Percentiles rank a stretch among this genome's conserved stretches.
phyloP scores from a whole-genome alignment of 345 rosid genomes.

The Aquilaria sinensis region DNA sequence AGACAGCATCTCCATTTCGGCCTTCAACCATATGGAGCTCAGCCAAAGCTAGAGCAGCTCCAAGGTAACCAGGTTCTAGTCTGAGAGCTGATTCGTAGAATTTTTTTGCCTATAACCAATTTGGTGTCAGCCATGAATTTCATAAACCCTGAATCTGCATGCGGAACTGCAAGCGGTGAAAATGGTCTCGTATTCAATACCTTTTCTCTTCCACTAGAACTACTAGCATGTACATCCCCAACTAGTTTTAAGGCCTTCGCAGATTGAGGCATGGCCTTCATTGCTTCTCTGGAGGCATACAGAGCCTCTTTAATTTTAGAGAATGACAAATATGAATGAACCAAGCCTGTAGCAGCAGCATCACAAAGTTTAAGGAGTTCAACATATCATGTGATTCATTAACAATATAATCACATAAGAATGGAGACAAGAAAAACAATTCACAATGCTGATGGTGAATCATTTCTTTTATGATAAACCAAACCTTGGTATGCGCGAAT shows the following conservation, averaged over 20 bases:
- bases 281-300: slow-evolving; percentile 93
- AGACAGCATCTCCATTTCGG: slow-evolving; percentile 85
- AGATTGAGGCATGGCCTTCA: slow-evolving; percentile 99
- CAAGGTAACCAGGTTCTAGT: slow-evolving; percentile 92
- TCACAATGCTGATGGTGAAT: slow-evolving; percentile 11
- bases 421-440: background rate
- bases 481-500: slow-evolving; percentile 98
- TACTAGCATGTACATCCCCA: slow-evolving; percentile 94
- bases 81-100: slow-evolving; percentile 93
- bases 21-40: slow-evolving; percentile 93
- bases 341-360: slow-evolving; percentile 60
- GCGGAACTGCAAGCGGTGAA: no score
- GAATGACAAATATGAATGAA: slow-evolving; percentile 86
- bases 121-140: background rate
- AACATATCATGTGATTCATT: slow-evolving; percentile 1
- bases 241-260: slow-evolving; percentile 93
- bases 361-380: slow-evolving; percentile 15
- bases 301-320: slow-evolving; percentile 91
- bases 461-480: slow-evolving; percentile 9
- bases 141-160: slow-evolving; percentile 5
- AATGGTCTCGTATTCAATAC: slow-evolving; percentile 22
- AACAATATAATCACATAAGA: background rate
- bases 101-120: slow-evolving; percentile 70
- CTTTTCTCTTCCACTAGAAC: slow-evolving; percentile 93
- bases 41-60: slow-evolving; percentile 94